Conservation (phyloP, 257 asterid genomes). For the Solanum dulcamara region DNA sequence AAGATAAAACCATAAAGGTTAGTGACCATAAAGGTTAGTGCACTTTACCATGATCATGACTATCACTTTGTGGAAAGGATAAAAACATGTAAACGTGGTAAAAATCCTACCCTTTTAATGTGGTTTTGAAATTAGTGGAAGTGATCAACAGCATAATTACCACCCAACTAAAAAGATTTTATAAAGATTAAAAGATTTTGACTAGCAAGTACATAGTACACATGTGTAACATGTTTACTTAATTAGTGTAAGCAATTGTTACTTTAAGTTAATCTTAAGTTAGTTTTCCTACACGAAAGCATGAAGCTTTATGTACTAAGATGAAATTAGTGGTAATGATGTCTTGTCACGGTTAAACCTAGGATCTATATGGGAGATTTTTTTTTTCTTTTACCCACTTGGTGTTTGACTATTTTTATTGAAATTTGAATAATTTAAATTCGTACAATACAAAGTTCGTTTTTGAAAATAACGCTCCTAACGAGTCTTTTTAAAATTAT, state of each 20-base stretch:
- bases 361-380: background rate
- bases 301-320: background rate
- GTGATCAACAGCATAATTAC: background rate
- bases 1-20: background rate
- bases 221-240: background rate
- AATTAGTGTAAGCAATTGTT: background rate
- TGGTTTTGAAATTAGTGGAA: background rate
- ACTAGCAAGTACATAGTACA: background rate
- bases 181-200: background rate
- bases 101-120: background rate
- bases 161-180: background rate
- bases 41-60: background rate
- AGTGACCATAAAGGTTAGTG: background rate
- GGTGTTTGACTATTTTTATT: no score
- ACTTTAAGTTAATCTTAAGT: background rate
- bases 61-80: background rate
- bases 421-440: background rate
- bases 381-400: no score
- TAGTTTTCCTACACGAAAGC: background rate
- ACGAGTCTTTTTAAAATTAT: no score
- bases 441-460: fast-evolving
- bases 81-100: background rate
- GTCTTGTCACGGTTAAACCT: background rate
- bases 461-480: no score
- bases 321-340: background rate